A percentile compares a stretch with the other conserved stretches of the same genome.
These are phyloP conservation scores for Russula ochroleuca DNA, from an alignment of 768 basidiomycete species.

Conservation along the genomic window DNA sequence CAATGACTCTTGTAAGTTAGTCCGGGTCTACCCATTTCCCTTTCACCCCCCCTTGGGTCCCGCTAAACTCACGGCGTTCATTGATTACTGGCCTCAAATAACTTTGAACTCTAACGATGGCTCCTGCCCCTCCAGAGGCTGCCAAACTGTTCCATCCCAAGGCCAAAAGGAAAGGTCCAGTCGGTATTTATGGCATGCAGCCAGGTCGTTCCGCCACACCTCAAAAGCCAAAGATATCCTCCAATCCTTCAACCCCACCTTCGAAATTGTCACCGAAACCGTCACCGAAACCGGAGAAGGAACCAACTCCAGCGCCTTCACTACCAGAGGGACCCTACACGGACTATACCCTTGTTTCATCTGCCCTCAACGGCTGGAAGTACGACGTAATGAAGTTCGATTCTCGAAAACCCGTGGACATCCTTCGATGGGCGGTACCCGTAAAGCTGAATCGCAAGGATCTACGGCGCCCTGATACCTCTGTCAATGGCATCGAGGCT, in stretches of 20 bases:
- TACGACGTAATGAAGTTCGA: slow-evolving; percentile 93
- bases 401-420: slow-evolving; percentile 65
- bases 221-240: slow-evolving; percentile 17
- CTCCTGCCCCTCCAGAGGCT: slow-evolving; percentile 21
- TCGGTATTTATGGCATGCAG: slow-evolving; percentile 18
- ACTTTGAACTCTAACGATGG: slow-evolving; percentile 10
- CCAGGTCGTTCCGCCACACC: slow-evolving; percentile 18
- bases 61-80: slow-evolving; percentile 5
- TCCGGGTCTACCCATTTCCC: neutral
- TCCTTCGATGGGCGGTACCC: slow-evolving; percentile 63
- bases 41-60: slow-evolving; percentile 3
- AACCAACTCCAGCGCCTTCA: slow-evolving; percentile 18
- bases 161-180: slow-evolving; percentile 22
- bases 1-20: neutral
- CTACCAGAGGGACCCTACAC: slow-evolving; percentile 65
- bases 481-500: slow-evolving; percentile 33
- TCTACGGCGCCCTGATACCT: slow-evolving; percentile 48
- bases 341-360: slow-evolving; percentile 77
- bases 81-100: slow-evolving; percentile 9
- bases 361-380: slow-evolving; percentile 80
- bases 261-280: slow-evolving; percentile 20
- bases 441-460: slow-evolving; percentile 90
- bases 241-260: slow-evolving; percentile 21
- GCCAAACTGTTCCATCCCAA: slow-evolving; percentile 28
- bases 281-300: slow-evolving; percentile 21